phyloP scores from a whole-genome alignment of 2,329 filamentous ascomycete genomes.

The Hirsutella rhossiliensis region DNA sequence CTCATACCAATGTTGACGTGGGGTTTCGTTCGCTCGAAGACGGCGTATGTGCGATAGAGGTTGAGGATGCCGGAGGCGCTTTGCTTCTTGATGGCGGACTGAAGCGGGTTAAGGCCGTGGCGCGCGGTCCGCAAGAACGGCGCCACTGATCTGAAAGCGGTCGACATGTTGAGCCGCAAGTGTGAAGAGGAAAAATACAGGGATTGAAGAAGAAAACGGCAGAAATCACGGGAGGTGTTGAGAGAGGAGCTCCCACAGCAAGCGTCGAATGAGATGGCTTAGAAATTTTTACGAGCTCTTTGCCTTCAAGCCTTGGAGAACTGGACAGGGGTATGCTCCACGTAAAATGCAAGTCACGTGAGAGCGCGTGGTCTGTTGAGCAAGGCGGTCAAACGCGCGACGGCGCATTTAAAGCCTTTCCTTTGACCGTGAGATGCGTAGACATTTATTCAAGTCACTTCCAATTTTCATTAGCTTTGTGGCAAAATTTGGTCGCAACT shows the following conservation, averaged over 20 bases:
- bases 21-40: conserved; percentile 83
- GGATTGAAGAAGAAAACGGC: conserved; percentile 11
- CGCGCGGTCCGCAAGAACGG: conserved; percentile 76
- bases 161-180: conserved; percentile 53
- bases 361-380: too few species aligned
- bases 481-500: too few species aligned
- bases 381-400: too few species aligned
- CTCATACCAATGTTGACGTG: conserved; percentile 93
- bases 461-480: too few species aligned
- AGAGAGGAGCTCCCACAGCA: conserved; percentile 5
- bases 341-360: too few species aligned
- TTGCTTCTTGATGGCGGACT: conserved; percentile 52
- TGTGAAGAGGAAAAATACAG: conserved; percentile 13
- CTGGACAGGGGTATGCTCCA: background rate
- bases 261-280: conserved; percentile 7
- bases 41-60: conserved; percentile 52
- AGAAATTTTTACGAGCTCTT: conserved; percentile 25
- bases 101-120: conserved; percentile 68
- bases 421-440: too few species aligned
- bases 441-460: too few species aligned
- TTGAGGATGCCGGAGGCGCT: conserved; percentile 53
- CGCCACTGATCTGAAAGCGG: conserved; percentile 64
- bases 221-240: background rate
- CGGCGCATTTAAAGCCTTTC: too few species aligned
- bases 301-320: background rate